Evolutionary conservation across 1,284 basidiomycete genomes (phyloP).

Genomic region (Fomes fomentarius): DNA sequence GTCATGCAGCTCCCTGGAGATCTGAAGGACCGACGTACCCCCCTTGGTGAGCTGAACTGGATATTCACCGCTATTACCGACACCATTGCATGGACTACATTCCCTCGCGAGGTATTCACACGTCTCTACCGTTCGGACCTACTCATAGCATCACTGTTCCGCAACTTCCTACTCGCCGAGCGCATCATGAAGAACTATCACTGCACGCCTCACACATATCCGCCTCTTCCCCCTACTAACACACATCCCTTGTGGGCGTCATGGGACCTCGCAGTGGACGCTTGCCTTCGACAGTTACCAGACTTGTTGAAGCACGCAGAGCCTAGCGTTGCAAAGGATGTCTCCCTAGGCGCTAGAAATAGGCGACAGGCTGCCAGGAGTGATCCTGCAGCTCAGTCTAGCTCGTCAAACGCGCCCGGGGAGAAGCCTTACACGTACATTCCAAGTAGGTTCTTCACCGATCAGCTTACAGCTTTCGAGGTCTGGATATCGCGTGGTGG

Average conservation of each 20-base stretch:
- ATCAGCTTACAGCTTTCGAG: conserved; percentile 97
- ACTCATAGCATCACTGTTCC: conserved; percentile 93
- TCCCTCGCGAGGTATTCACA: conserved; percentile 92
- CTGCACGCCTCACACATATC: conserved; percentile 95
- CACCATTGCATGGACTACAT: conserved; percentile 98
- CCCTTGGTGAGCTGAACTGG: conserved; percentile 98
- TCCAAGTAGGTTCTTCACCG: conserved; percentile 94
- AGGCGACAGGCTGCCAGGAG: conserved; percentile 28
- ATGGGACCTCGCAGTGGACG: conserved; percentile 97
- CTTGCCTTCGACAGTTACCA: conserved; percentile 92
- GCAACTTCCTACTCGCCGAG: conserved; percentile 96
- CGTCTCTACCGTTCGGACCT: conserved; percentile 95
- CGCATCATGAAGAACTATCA: conserved; percentile 99
- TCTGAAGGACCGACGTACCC: conserved; percentile 94
- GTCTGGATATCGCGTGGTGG: conserved; percentile 96
- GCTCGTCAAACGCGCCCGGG: conserved; percentile 38
- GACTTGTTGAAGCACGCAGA: conserved; percentile 76
- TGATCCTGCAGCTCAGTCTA: conserved; percentile 29
- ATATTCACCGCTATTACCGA: conserved; percentile 99
- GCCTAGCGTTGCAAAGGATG: conserved; percentile 36
- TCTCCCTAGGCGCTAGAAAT: conserved; percentile 34
- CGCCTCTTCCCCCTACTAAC: conserved; percentile 91
- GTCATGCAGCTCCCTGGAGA: conserved; percentile 96
- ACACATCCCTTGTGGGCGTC: conserved; percentile 96
- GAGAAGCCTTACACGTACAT: conserved; percentile 70